Percentiles rank a stretch among this genome's conserved stretches.
These are phyloP conservation scores for Hypoxylon crocopeplum DNA, from an alignment of 495 filamentous ascomycete genomes.

Conservation along the genomic window DNA sequence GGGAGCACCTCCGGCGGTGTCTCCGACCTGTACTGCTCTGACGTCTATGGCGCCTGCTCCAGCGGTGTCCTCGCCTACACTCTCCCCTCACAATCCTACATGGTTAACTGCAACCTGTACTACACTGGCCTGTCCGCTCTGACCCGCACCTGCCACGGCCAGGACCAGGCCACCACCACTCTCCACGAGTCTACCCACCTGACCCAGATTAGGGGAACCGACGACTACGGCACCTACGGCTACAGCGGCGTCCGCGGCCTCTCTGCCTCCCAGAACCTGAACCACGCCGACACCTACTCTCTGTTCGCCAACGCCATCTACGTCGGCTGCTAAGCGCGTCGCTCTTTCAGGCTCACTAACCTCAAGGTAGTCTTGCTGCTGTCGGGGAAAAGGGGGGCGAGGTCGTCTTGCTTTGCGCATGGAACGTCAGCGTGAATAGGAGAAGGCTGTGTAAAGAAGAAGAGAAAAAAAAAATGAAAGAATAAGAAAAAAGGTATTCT, in stretches of 20 bases:
- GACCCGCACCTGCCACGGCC: slow-evolving; percentile 28
- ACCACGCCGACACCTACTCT: slow-evolving; percentile 69
- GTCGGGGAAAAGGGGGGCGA: not conserved
- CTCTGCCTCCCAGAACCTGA: slow-evolving; percentile 52
- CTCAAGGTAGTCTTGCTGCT: not conserved
- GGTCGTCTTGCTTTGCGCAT: not conserved
- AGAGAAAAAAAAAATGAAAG: not conserved
- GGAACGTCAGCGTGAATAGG: no score
- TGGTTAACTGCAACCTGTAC: slow-evolving; percentile 65
- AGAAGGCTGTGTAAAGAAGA: not conserved
- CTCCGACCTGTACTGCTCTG: slow-evolving; percentile 62
- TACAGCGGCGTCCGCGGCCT: slow-evolving; percentile 57
- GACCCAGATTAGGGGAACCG: slow-evolving; percentile 62
- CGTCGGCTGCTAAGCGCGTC: slow-evolving; percentile 37
- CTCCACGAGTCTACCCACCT: slow-evolving; percentile 71
- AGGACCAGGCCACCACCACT: slow-evolving; percentile 64
- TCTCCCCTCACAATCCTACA: slow-evolving; percentile 56
- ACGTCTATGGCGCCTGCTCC: slow-evolving; percentile 58
- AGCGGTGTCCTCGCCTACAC: slow-evolving; percentile 65
- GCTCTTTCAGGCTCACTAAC: not conserved
- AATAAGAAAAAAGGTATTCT: slow-evolving; percentile 3
- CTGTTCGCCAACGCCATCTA: slow-evolving; percentile 62
- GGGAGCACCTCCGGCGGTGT: slow-evolving; percentile 48
- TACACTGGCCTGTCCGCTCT: slow-evolving; percentile 48
- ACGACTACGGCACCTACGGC: slow-evolving; percentile 64